Base-by-base conservation (phyloP, 2,329 filamentous ascomycete species). In the Berkeleyomyces basicola region DNA sequence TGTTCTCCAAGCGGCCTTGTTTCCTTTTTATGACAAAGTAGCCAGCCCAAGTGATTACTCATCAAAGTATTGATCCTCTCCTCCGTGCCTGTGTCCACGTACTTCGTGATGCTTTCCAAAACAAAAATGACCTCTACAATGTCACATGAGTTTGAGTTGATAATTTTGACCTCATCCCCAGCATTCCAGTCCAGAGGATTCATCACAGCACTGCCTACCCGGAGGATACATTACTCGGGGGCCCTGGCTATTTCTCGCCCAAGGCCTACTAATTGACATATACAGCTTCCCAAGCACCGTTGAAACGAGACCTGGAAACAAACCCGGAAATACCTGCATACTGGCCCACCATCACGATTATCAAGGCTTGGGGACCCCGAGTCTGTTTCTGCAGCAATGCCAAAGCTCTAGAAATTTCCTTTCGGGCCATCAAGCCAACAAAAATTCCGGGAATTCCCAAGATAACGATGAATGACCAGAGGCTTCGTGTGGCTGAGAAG, bases 231-330 rank as follows among this genome's bases (percentile, higher is more conserved):
- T 23, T 23, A 23, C 23, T 23, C 23, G 23, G 23, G 23, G 23
- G 23, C 23, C 23, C 23, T 23, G 23, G 23, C 1, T 23, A 23
- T 23, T 23, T 23, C 51, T 39, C 39, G 51, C 14, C n/a, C 51
- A 55, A 7, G 36, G 51, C 51, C 33, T 55, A 31, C 59, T 46
- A 59, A 59, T 59, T 63, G 16, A 33, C 39, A 43, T 44, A 23
- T 59, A 55, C 55, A 63, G 61, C 58, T 59, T 63, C 46, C 49
- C 37, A 44, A 47, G 40, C 61, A 62, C 23, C 33, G 40, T 43
- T 43, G 40, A 47, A 43, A 58, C 42, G 51, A 11, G 16, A n/a
- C 43, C 16, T 14, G 14, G 36, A 23, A 62, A 33, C 33, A 7
- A 62, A 43, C 36, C 57, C 31, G 37, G 47, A 36, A 36, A 37